Conservation (phyloP, 1,139 yeast species). For the Hyphopichia khmerensis region DNA sequence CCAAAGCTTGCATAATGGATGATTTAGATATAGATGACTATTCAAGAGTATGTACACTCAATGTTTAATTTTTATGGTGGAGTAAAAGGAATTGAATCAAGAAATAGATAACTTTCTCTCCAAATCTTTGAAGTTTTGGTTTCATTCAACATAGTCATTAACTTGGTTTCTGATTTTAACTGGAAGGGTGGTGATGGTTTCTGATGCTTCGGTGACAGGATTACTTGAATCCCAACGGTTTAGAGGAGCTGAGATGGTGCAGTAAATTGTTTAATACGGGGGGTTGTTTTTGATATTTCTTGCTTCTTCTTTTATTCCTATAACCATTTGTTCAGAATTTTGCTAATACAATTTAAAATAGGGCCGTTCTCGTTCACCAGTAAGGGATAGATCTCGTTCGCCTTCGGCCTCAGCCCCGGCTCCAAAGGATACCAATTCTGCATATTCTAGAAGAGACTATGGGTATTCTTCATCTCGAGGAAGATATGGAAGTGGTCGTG, state of each 20-base stretch:
- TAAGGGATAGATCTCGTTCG: slow-evolving; percentile 40
- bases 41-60: slow-evolving; percentile 44
- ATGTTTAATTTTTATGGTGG: neutral
- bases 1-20: slow-evolving; percentile 28
- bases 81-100: neutral
- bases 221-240: neutral
- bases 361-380: slow-evolving; percentile 52
- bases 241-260: neutral
- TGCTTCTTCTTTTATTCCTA: neutral
- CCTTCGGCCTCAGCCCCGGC: slow-evolving; percentile 18
- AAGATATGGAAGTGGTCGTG: slow-evolving; percentile 15
- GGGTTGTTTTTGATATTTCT: neutral
- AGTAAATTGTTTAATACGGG: too few species aligned
- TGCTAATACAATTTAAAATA: slow-evolving; percentile 23
- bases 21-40: slow-evolving; percentile 58
- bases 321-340: neutral
- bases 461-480: slow-evolving; percentile 15
- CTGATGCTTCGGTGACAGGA: neutral
- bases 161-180: neutral
- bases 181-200: neutral
- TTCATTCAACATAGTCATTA: neutral
- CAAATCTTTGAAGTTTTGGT: neutral
- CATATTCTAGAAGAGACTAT: slow-evolving; percentile 10
- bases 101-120: too few species aligned
- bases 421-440: slow-evolving; percentile 12